phyloP scores from a whole-genome alignment of 768 basidiomycete species.

The Sporobolomyces roseus region DNA sequence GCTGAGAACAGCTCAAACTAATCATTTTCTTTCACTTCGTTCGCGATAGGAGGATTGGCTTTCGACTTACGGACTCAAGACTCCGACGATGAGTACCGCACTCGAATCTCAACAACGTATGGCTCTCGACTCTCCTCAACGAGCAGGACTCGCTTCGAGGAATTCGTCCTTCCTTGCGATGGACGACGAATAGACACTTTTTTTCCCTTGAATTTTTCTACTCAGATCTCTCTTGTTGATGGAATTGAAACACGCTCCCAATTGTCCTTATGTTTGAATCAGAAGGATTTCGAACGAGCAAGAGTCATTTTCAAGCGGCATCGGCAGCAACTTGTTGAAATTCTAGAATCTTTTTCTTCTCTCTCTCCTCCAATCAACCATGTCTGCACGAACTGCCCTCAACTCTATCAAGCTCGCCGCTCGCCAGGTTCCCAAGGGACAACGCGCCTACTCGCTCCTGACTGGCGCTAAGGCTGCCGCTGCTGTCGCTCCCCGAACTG shows the following conservation, averaged over 20 bases:
- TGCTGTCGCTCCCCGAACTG: constrained; percentile 11
- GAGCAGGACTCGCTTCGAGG: too few relatives aligned
- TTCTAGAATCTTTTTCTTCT: not conserved
- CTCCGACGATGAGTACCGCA: not conserved
- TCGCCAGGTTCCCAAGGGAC: constrained; percentile 29
- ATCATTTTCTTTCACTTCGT: too few relatives aligned
- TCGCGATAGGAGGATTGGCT: constrained; percentile 22
- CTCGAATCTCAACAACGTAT: constrained; percentile 3
- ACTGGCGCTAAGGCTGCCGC: constrained; percentile 44
- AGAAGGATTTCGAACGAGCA: too few relatives aligned
- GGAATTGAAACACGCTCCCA: too few relatives aligned
- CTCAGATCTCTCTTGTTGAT: too few relatives aligned
- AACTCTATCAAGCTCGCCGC: constrained; percentile 19
- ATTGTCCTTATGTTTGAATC: too few relatives aligned
- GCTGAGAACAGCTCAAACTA: too few relatives aligned
- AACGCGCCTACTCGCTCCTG: constrained; percentile 32
- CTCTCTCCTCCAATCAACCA: not conserved
- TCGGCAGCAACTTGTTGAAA: too few relatives aligned
- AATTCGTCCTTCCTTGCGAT: constrained; percentile 13
- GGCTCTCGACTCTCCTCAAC: constrained; percentile 3
- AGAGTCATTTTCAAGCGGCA: too few relatives aligned
- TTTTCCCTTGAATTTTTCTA: too few relatives aligned
- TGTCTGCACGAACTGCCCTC: constrained; percentile 32
- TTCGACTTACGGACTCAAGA: constrained; percentile 8
- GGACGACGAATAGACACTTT: constrained; percentile 11